Evolutionary conservation across 2,329 filamentous ascomycete genomes (phyloP), one percentile per base, ranked within the genome.

Genomic region (Helotiales sp.): DNA sequence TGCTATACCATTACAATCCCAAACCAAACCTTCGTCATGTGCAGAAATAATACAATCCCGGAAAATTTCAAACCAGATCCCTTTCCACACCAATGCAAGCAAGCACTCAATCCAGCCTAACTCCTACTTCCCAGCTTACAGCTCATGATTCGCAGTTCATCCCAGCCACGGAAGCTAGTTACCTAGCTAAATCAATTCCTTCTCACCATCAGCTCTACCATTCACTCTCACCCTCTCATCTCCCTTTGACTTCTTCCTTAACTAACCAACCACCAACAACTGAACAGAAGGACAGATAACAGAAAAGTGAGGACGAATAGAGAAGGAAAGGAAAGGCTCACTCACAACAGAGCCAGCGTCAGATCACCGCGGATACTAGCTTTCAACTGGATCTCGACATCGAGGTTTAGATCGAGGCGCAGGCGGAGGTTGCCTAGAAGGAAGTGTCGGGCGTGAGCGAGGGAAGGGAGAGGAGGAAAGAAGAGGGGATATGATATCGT

Each of bases 181-280:
- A n/a, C n/a, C 20, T 57, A 57, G n/a, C 52, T 57, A 37, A 13
- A 24, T 57, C 32, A 57, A 57, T 57, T 57, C 52, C 52, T 57
- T 57, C 52, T 57, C 52, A 57, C 30, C 52, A 57, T 57, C 52
- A 57, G 52, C 52, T 22, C 52, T 37, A 37, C n/a, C 2, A 57
- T 37, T 57, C 52, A 1, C 37, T 40, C 37, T 40, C 37, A 11
- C 37, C 37, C 8, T 40, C 13, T 40, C 37, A 11, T 15, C 8
- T 40, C 13, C 15, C 37, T 40, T 15, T 6, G 7, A 40, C 13
- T 10, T 13, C 13, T 11, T 11, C 37, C 37, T 13, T 3, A 40
- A 11, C 37, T 40, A 15, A 7, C 37, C 11, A 40, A 40, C 6
- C 3, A 13, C 37, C 3, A 10, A 40, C 1, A 43, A 43, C n/a